phyloP scores from a whole-genome alignment of 2,329 filamentous ascomycete species.

The Fusarium sp. region DNA sequence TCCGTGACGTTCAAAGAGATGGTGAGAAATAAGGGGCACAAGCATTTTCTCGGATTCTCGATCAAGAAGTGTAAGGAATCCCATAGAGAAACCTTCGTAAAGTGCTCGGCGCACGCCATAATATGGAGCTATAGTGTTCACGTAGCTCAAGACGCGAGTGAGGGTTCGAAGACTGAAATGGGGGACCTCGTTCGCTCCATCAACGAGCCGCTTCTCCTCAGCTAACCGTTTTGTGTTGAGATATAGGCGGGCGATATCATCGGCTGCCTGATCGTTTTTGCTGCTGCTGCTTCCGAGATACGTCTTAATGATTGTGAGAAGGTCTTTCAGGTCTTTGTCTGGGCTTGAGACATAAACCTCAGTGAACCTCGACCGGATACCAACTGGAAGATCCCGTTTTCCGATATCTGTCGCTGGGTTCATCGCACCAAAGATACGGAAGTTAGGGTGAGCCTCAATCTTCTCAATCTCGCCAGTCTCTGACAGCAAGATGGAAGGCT shows the following conservation, averaged over 20 bases:
- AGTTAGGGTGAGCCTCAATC: constrained; percentile 90
- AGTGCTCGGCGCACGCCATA: constrained; percentile 90
- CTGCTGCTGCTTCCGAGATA: constrained; percentile 84
- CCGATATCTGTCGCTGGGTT: constrained; percentile 98
- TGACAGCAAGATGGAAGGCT: constrained; percentile 88
- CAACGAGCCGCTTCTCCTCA: constrained; percentile 87
- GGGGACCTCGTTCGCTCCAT: constrained; percentile 95
- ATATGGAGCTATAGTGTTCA: constrained; percentile 84
- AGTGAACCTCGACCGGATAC: constrained; percentile 92
- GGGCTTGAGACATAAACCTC: constrained; percentile 95
- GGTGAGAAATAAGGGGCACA: constrained; percentile 83
- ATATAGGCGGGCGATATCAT: constrained; percentile 90
- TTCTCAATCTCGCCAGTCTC: constrained; percentile 95
- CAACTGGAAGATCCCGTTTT: constrained; percentile 92
- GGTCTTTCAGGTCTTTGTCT: constrained; percentile 87
- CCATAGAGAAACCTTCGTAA: constrained; percentile 98
- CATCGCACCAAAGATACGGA: constrained; percentile 98
- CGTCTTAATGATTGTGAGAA: constrained; percentile 89
- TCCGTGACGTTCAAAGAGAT: constrained; percentile 79
- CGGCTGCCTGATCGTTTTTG: constrained; percentile 80
- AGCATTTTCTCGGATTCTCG: constrained; percentile 85
- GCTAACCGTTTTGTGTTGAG: constrained; percentile 88
- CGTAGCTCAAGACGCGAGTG: constrained; percentile 91
- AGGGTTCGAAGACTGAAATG: constrained; percentile 97
- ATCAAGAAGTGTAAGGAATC: constrained; percentile 91